Conservation (phyloP, 352 stramenopile species). For the Phytophthora pseudosyringae region DNA sequence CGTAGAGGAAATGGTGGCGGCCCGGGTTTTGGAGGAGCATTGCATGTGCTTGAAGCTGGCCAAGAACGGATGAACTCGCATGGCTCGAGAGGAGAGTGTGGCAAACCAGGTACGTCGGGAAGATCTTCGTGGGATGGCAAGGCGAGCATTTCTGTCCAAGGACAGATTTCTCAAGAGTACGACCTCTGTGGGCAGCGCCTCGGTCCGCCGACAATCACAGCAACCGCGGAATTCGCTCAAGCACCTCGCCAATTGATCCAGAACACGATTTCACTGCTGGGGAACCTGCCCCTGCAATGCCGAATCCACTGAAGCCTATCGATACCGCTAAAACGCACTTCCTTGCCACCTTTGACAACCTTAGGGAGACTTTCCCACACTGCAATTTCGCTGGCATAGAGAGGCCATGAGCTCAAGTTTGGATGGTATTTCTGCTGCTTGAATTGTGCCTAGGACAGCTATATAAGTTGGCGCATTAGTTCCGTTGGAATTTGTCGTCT, state of each 20-base stretch:
- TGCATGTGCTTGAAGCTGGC: conserved; percentile 1
- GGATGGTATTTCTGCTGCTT: not conserved
- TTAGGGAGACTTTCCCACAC: not conserved
- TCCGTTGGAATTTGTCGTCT: not conserved
- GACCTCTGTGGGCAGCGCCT: not conserved
- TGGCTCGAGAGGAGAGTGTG: not conserved
- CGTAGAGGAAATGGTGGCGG: not conserved
- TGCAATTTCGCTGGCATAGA: not conserved
- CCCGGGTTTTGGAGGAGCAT: not conserved
- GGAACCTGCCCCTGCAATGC: not conserved
- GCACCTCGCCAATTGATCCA: not conserved
- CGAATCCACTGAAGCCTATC: not conserved
- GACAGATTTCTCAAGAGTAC: not conserved
- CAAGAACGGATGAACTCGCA: not conserved
- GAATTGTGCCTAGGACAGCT: not conserved
- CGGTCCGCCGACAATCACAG: not conserved
- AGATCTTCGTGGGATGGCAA: not conserved
- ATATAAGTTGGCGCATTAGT: too few relatives aligned
- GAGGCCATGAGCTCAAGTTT: not conserved
- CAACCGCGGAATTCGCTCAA: not conserved
- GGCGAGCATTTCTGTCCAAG: not conserved
- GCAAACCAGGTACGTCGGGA: not conserved
- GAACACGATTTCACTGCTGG: not conserved
- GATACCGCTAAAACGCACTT: conserved; percentile 2
- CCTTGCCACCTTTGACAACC: not conserved